phyloP scores from a whole-genome alignment of 208 protist genomes.

The Strigomonas galati region DNA sequence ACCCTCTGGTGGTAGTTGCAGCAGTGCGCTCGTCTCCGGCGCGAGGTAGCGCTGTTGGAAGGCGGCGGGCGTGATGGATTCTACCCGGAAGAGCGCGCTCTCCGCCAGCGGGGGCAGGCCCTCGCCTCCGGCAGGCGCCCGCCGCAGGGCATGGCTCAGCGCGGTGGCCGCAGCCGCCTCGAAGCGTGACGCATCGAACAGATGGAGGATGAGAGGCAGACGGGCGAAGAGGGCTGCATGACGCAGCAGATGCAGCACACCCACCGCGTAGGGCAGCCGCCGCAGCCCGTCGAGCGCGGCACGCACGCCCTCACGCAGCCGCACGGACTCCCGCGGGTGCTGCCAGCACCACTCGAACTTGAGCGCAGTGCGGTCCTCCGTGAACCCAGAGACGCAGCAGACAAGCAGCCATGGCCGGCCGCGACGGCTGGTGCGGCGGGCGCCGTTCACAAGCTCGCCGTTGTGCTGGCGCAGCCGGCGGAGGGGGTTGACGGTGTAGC shows the following conservation, averaged over 20 bases:
- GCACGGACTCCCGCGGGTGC: constrained; percentile 64
- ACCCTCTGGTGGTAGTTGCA: not conserved
- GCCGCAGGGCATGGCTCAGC: not conserved
- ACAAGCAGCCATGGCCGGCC: constrained; percentile 90
- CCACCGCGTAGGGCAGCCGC: constrained; percentile 57
- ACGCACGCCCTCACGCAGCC: constrained; percentile 14
- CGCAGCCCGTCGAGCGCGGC: constrained; percentile 32
- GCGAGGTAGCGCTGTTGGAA: constrained; percentile 53
- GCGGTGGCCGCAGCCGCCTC: constrained; percentile 25
- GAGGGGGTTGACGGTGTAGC: constrained; percentile 93
- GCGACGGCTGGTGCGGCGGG: constrained; percentile 64
- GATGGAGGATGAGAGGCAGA: constrained; percentile 68
- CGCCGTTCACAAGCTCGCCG: constrained; percentile 91
- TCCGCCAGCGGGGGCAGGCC: constrained; percentile 28
- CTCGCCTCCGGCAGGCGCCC: not conserved
- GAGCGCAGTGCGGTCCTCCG: constrained; percentile 83
- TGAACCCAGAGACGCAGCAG: constrained; percentile 91
- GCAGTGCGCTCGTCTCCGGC: constrained; percentile 5
- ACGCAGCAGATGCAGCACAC: constrained; percentile 52
- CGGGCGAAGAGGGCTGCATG: constrained; percentile 55
- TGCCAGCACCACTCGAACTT: constrained; percentile 97
- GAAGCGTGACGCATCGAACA: constrained; percentile 54
- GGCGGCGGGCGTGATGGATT: constrained; percentile 41
- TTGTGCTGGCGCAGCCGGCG: constrained; percentile 94
- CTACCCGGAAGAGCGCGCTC: constrained; percentile 50